These are phyloP conservation scores for Populus tremula DNA, from an alignment of 345 rosid genomes.

Conservation along the genomic window DNA sequence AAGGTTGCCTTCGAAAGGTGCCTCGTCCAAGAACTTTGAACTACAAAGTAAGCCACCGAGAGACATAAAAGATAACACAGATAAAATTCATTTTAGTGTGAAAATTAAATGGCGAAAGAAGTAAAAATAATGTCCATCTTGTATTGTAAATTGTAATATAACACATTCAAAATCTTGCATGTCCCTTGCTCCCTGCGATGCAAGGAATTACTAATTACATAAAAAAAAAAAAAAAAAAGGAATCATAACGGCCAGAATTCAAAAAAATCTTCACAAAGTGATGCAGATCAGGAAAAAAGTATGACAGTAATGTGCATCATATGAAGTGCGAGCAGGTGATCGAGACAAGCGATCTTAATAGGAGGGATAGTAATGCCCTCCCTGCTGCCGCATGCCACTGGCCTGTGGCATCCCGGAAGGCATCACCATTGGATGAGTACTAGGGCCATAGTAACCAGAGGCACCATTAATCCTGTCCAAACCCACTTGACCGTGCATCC, in stretches of 20 bases:
- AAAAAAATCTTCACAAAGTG: background rate
- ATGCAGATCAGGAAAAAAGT: background rate
- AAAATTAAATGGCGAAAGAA: background rate
- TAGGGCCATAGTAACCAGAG: conserved; percentile 7
- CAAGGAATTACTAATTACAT: background rate
- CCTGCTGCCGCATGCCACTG: conserved; percentile 17
- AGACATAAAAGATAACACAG: background rate
- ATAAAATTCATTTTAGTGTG: background rate
- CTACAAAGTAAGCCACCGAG: background rate
- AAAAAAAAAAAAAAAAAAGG: background rate
- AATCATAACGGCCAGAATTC: background rate
- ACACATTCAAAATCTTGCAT: background rate
- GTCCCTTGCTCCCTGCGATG: background rate
- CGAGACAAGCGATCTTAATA: conserved; percentile 1
- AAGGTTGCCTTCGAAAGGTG: background rate
- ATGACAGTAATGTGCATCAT: background rate
- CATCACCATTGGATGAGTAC: conserved; percentile 9
- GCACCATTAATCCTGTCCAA: conserved; percentile 15
- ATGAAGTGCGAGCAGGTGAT: background rate
- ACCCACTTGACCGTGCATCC: conserved; percentile 27
- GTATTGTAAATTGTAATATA: background rate
- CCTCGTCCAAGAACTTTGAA: background rate
- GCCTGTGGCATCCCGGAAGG: conserved; percentile 25
- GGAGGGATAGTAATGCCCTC: conserved; percentile 16
- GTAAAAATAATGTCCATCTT: background rate